These are phyloP conservation scores for Fusarium camptoceras DNA, from an alignment of 2,329 filamentous ascomycete species.

Conservation along the genomic window DNA sequence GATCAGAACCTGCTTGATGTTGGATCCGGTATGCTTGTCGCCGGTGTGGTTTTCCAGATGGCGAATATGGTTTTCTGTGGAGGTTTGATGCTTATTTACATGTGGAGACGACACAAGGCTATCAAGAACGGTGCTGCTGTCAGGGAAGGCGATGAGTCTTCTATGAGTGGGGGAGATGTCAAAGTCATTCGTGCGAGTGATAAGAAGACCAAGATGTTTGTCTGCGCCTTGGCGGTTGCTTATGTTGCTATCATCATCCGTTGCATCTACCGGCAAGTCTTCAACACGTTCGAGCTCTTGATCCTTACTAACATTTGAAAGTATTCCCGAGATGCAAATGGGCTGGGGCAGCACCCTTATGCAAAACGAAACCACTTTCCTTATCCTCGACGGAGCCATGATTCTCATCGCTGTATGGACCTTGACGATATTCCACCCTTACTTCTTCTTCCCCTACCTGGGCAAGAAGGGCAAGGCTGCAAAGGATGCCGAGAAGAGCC, in stretches of 20 bases:
- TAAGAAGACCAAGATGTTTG: conserved; percentile 35
- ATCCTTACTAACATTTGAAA: neutral
- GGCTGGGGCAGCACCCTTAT: conserved; percentile 38
- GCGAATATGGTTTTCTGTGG: conserved; percentile 44
- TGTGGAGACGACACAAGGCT: conserved; percentile 34
- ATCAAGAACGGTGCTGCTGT: conserved; percentile 26
- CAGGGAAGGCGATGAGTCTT: conserved; percentile 7
- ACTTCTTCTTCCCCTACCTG: conserved; percentile 35
- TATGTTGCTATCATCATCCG: conserved; percentile 37
- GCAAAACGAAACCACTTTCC: conserved; percentile 39
- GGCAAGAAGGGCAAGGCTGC: conserved; percentile 13
- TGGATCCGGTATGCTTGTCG: conserved; percentile 35
- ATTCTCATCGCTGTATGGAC: conserved; percentile 34
- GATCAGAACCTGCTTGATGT: conserved; percentile 30
- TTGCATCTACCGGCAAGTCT: conserved; percentile 37
- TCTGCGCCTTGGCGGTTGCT: conserved; percentile 15
- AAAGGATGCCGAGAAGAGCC: conserved; percentile 2
- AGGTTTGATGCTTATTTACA: conserved; percentile 38
- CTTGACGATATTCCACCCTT: conserved; percentile 32
- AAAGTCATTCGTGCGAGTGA: conserved; percentile 21
- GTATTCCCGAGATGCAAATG: conserved; percentile 41
- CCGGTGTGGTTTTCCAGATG: conserved; percentile 41
- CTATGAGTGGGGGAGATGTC: neutral
- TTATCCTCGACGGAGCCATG: conserved; percentile 38
- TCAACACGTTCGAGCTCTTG: too few species aligned